These are phyloP conservation scores for Hirschfeldia incana DNA, from an alignment of 345 rosid species.

Conservation along the genomic window DNA sequence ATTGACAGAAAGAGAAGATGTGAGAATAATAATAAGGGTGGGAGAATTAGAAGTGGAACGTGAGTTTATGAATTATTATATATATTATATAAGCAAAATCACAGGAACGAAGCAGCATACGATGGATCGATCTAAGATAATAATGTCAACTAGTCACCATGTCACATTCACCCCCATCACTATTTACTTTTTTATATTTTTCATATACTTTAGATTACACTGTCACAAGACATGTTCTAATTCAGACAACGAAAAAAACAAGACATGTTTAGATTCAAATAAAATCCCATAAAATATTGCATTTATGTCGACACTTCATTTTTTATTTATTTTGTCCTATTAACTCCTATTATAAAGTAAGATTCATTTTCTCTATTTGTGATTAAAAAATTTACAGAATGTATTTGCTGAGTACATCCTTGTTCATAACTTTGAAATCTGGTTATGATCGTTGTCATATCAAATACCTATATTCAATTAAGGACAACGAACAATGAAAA, in stretches of 20 bases:
- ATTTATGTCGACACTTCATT: not conserved
- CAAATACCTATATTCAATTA: not conserved
- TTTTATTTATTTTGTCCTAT: not conserved
- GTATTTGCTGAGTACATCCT: not conserved
- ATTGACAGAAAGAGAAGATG: conserved; percentile 9
- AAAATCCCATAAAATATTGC: not conserved
- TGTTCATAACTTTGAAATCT: not conserved
- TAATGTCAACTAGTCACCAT: conserved; percentile 33
- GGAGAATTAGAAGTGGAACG: conserved; percentile 1
- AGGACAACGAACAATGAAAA: not conserved
- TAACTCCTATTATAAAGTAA: not conserved
- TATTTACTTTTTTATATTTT: not conserved
- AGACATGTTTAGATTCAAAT: not conserved
- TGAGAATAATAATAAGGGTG: conserved; percentile 5
- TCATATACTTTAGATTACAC: not conserved
- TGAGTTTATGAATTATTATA: conserved; percentile 22
- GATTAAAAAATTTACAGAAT: not conserved
- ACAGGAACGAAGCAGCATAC: not conserved
- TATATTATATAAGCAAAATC: not conserved
- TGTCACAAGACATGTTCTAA: not conserved
- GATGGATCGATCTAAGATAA: conserved; percentile 27
- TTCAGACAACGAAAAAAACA: not conserved
- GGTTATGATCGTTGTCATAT: not conserved
- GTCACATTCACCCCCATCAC: conserved; percentile 7
- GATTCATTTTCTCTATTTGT: not conserved